phyloP scores from a whole-genome alignment of 208 protist species.

The Leptomonas pyrrhocoris region DNA sequence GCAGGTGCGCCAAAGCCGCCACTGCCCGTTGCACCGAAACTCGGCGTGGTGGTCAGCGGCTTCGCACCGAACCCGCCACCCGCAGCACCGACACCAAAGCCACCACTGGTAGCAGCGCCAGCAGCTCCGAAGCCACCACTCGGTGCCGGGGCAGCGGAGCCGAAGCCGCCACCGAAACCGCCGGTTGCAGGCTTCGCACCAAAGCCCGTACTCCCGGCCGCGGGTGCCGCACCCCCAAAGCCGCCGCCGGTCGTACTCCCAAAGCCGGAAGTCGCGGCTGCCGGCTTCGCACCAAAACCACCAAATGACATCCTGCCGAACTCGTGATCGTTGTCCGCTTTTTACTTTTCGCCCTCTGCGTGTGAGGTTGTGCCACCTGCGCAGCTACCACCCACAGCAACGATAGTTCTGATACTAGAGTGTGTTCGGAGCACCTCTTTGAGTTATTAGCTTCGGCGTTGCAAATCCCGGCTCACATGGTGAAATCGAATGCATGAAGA shows the following conservation, averaged over 20 bases:
- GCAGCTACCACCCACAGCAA: too few species aligned
- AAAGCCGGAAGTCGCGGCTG: slow-evolving; percentile 11
- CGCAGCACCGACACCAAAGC: slow-evolving; percentile 31
- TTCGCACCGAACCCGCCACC: slow-evolving; percentile 37
- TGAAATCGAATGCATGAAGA: too few species aligned
- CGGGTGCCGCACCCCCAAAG: slow-evolving; percentile 4
- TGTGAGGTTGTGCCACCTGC: background rate
- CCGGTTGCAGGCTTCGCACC: slow-evolving; percentile 14
- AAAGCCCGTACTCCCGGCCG: slow-evolving; percentile 15
- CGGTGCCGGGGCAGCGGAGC: slow-evolving; percentile 1
- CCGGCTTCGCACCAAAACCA: slow-evolving; percentile 1
- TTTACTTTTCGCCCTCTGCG: background rate
- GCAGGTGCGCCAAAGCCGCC: background rate
- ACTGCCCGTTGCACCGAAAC: slow-evolving; percentile 25
- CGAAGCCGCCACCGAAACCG: slow-evolving; percentile 35
- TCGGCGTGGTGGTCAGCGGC: background rate
- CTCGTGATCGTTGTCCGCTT: background rate
- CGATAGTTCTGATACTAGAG: too few species aligned
- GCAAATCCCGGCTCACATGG: too few species aligned
- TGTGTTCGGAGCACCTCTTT: too few species aligned
- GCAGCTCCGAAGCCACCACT: slow-evolving; percentile 25
- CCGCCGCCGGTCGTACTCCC: slow-evolving; percentile 2
- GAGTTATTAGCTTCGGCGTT: too few species aligned
- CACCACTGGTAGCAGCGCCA: slow-evolving; percentile 1
- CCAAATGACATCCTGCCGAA: slow-evolving; percentile 29